Evolutionary conservation across 257 asterid genomes (phyloP), one percentile per base, ranked within the genome.

Genomic region (Solanum habrochaites): DNA sequence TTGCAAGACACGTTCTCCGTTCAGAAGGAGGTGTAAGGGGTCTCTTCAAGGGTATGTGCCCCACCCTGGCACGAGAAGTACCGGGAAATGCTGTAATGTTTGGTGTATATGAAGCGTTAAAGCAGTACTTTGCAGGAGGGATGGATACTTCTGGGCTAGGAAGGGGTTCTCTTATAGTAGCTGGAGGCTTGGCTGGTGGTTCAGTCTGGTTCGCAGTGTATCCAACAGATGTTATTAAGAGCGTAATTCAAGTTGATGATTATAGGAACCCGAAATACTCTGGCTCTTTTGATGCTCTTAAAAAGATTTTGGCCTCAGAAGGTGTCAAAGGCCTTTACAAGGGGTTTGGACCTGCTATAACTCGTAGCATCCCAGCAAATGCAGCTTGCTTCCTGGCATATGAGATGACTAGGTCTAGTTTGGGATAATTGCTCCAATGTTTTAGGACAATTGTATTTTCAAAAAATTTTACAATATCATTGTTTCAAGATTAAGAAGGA

Each of bases 321-420:
- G 98, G 98, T 13, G 92, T 91, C 64, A 94, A 93, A 73, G 99
- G 99, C 25, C 90, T 96, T 13, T 96, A 95, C 86, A 96, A 93
- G 91, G 99, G 99, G 2, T 96, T 96, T 83, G 98, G 95, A 32
- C 98, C 98, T 5, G 98, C 97, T 77, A 94, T 96, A 98, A 93
- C 94, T 10, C 96, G 98, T 6, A 96, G 99, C 31, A 90, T 96
- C 86, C 98, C 99, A 9, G 98, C 98, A 47, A 94, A 95, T 88
- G 98, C 94, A 15, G 98, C 99, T 2, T 93, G 97, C 89, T 96
- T 96, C 93, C 89, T 96, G 94, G 98, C 95, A 8, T 96, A 95
- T 81, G 99, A 95, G 89, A 90, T 95, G 66, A 92, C 94, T 3
- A 91, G 92, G 91, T 92, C 98, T 70, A 91, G 94, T 93, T 91